These are phyloP conservation scores for Fusarium staphyleae DNA, from an alignment of 2,329 filamentous ascomycete species.

Conservation along the genomic window DNA sequence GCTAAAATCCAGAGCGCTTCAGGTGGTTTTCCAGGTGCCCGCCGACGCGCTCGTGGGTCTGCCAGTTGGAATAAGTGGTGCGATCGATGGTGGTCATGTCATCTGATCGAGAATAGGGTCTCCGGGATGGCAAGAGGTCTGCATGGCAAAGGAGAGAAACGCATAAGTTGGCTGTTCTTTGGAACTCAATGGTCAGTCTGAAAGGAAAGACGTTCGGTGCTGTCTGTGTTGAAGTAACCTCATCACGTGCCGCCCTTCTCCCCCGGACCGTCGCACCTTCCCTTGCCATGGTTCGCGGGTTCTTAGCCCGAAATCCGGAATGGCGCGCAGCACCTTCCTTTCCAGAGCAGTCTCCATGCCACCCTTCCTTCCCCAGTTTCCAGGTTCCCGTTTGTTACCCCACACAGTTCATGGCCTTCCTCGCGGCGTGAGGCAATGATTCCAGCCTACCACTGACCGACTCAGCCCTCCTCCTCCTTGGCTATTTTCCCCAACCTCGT, in stretches of 20 bases:
- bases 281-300: not conserved
- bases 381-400: slow-evolving; percentile 26
- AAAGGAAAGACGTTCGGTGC: not conserved
- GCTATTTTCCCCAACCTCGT: slow-evolving; percentile 21
- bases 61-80: slow-evolving; percentile 12
- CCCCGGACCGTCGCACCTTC: slow-evolving; percentile 4
- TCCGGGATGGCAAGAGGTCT: not conserved
- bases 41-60: not conserved
- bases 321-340: not conserved
- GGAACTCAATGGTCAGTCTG: not conserved
- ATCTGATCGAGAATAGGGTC: not conserved
- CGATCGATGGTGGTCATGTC: slow-evolving; percentile 5
- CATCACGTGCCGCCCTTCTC: slow-evolving; percentile 3
- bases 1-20: slow-evolving; percentile 1
- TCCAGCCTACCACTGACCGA: slow-evolving; percentile 16
- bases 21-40: not conserved
- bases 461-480: slow-evolving; percentile 23
- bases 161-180: not conserved
- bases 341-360: slow-evolving; percentile 3
- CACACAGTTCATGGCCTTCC: slow-evolving; percentile 30
- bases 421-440: slow-evolving; percentile 12
- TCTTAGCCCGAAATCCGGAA: slow-evolving; percentile 2
- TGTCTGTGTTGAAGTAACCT: no score
- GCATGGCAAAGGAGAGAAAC: not conserved
- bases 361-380: slow-evolving; percentile 19